These are phyloP conservation scores for Claviceps pazoutovae DNA, from an alignment of 2,329 filamentous ascomycete genomes.

Conservation along the genomic window DNA sequence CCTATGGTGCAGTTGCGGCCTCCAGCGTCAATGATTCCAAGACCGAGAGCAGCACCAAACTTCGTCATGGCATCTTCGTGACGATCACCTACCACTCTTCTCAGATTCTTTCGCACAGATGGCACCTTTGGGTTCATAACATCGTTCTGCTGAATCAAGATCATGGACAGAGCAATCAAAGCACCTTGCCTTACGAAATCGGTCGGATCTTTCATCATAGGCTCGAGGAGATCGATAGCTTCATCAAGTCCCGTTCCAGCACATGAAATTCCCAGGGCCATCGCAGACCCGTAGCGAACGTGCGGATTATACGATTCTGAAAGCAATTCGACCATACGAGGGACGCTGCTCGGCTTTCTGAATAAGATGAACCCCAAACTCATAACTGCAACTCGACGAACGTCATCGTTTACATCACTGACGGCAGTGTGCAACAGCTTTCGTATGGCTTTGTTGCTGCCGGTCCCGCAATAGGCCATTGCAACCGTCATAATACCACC, in stretches of 20 bases:
- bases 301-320: slow-evolving; percentile 99
- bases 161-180: slow-evolving; percentile 89
- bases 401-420: slow-evolving; percentile 95
- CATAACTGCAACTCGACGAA: slow-evolving; percentile 91
- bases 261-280: slow-evolving; percentile 96
- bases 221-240: slow-evolving; percentile 90
- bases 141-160: slow-evolving; percentile 98
- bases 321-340: slow-evolving; percentile 95
- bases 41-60: slow-evolving; percentile 83
- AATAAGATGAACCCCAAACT: slow-evolving; percentile 96
- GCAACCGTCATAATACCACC: slow-evolving; percentile 99
- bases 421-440: slow-evolving; percentile 92
- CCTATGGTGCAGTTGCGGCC: slow-evolving; percentile 98
- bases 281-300: slow-evolving; percentile 91
- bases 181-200: slow-evolving; percentile 97
- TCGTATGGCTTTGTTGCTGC: slow-evolving; percentile 96
- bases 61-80: slow-evolving; percentile 99
- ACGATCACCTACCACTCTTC: slow-evolving; percentile 85
- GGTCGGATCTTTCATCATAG: slow-evolving; percentile 98
- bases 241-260: slow-evolving; percentile 92
- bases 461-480: slow-evolving; percentile 89
- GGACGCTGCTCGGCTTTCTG: slow-evolving; percentile 91
- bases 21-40: slow-evolving; percentile 95
- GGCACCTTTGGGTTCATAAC: slow-evolving; percentile 95
- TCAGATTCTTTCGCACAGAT: slow-evolving; percentile 78